These are phyloP conservation scores for Phaffia australis DNA, from an alignment of 768 basidiomycete genomes.

Conservation along the genomic window DNA sequence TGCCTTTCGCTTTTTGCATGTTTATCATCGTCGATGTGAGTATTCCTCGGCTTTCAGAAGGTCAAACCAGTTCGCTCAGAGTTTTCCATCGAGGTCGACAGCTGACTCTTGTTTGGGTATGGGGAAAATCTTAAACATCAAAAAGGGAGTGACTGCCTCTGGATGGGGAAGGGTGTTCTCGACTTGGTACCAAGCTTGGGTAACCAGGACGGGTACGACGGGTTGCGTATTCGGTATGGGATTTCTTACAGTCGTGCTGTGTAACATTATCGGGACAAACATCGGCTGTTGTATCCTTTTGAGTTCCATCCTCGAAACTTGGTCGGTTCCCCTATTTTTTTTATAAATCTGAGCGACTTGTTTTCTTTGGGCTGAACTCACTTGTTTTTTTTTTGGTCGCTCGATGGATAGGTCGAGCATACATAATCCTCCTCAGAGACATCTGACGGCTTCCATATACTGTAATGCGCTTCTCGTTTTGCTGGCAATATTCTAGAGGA, in stretches of 20 bases:
- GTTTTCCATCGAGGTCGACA: too few species aligned
- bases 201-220: constrained; percentile 42
- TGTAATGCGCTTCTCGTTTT: constrained; percentile 40
- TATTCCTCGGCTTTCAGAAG: too few species aligned
- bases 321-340: constrained; percentile 18
- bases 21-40: constrained; percentile 73
- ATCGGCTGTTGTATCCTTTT: constrained; percentile 22
- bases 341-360: not conserved
- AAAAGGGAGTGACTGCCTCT: constrained; percentile 52
- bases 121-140: too few species aligned
- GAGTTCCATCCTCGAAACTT: constrained; percentile 9
- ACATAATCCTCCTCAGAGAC: constrained; percentile 29
- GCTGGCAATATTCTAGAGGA: constrained; percentile 17
- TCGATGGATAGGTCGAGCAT: constrained; percentile 33
- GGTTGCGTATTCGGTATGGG: constrained; percentile 58
- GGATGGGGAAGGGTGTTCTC: constrained; percentile 85
- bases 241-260: constrained; percentile 59
- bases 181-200: constrained; percentile 51
- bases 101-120: too few species aligned
- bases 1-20: constrained; percentile 87
- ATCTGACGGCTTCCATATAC: constrained; percentile 37
- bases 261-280: constrained; percentile 44
- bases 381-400: constrained; percentile 40
- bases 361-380: constrained; percentile 20
- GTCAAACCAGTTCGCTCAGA: too few species aligned